A percentile compares a stretch with the other conserved stretches of the same genome.
These are phyloP conservation scores for Fusarium tuaranense DNA, from an alignment of 2,329 filamentous ascomycete species.

Conservation along the genomic window DNA sequence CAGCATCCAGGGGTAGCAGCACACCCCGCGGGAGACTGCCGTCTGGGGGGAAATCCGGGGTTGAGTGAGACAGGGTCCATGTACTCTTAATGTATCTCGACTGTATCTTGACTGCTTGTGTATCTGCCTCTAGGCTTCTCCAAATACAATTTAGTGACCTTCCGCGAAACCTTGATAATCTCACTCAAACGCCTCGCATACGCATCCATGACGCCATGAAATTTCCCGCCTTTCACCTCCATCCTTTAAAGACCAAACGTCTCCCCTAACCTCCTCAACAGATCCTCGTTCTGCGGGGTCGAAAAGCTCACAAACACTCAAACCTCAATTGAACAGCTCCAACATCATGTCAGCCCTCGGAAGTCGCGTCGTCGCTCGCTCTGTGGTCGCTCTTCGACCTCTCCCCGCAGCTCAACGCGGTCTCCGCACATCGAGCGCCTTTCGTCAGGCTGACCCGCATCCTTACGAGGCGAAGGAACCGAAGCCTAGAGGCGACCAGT, in stretches of 20 bases:
- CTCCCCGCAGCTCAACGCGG: constrained; percentile 32
- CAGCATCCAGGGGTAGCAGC: constrained; percentile 18
- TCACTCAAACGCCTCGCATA: constrained; percentile 7
- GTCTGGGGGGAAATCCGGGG: constrained; percentile 36
- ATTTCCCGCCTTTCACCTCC: constrained; percentile 24
- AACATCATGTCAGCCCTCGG: constrained; percentile 21
- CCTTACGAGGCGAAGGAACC: constrained; percentile 33
- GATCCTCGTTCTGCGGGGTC: constrained; percentile 12
- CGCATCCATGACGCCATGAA: constrained; percentile 35
- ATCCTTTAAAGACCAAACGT: constrained; percentile 19
- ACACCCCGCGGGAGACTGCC: constrained; percentile 6
- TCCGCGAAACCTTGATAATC: neutral
- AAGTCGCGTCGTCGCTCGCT: constrained; percentile 22
- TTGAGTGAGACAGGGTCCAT: constrained; percentile 1
- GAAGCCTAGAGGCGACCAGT: constrained; percentile 25
- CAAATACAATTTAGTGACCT: constrained; percentile 33
- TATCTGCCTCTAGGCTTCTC: constrained; percentile 1
- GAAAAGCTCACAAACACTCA: neutral
- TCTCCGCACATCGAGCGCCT: constrained; percentile 31
- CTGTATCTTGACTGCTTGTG: constrained; percentile 22
- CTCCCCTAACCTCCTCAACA: constrained; percentile 23
- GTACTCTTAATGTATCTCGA: constrained; percentile 24
- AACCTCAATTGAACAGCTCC: neutral
- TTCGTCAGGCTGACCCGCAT: constrained; percentile 21
- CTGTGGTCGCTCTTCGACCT: constrained; percentile 22